Evolutionary conservation across 2,329 filamentous ascomycete genomes (phyloP).

Genomic region (Fusarium chuoi): DNA sequence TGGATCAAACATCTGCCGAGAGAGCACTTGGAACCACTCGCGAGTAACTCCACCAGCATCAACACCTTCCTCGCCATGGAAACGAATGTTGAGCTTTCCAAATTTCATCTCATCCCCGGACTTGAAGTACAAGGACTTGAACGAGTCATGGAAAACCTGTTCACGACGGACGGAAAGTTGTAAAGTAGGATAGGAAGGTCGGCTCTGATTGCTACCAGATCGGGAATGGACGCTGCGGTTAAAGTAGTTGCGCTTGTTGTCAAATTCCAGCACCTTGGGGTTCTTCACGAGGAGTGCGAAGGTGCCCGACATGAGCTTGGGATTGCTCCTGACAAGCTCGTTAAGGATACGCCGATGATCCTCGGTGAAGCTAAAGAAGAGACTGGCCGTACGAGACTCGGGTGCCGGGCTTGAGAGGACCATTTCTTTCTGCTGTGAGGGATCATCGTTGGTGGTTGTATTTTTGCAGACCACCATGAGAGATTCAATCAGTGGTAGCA

Average conservation of each 20-base stretch:
- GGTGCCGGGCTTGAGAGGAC: conserved; percentile 78
- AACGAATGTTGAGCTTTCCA: conserved; percentile 96
- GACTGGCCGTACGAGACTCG: conserved; percentile 82
- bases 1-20: conserved; percentile 98
- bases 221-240: conserved; percentile 85
- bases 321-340: conserved; percentile 95
- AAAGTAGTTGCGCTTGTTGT: conserved; percentile 99
- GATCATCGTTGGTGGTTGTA: conserved; percentile 81
- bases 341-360: conserved; percentile 98
- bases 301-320: conserved; percentile 97
- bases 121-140: conserved; percentile 98
- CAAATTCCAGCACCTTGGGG: conserved; percentile 97
- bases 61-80: conserved; percentile 96
- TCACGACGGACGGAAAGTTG: conserved; percentile 92
- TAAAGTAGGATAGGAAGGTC: conserved; percentile 76
- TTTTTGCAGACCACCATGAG: conserved; percentile 99
- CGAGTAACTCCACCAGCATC: conserved; percentile 97
- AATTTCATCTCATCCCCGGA: conserved; percentile 97
- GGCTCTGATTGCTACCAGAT: conserved; percentile 73
- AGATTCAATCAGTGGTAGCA: conserved; percentile 93
- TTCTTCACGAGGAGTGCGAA: conserved; percentile 98
- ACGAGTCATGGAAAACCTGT: conserved; percentile 97
- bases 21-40: conserved; percentile 98
- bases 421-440: conserved; percentile 70
- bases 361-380: conserved; percentile 98